Conservation (phyloP, 805 yeast species). For the Lipomyces yamanashiensis region DNA sequence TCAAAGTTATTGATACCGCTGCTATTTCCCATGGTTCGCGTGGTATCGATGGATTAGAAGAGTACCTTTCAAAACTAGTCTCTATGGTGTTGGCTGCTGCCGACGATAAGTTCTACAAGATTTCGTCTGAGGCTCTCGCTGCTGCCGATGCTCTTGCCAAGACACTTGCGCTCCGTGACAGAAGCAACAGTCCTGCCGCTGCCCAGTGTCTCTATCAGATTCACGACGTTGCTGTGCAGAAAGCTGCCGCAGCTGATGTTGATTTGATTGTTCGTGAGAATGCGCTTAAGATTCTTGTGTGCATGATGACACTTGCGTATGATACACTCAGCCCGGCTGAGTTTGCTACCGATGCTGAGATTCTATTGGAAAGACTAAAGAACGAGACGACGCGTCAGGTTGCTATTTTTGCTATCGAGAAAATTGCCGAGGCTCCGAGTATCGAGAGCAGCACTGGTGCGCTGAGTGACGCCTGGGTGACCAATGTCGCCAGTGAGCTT, state of each 20-base stretch:
- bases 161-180: constrained; percentile 9
- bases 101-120: constrained; percentile 46
- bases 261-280: constrained; percentile 48
- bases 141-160: constrained; percentile 42
- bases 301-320: constrained; percentile 34
- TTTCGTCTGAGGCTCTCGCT: constrained; percentile 45
- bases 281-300: constrained; percentile 46
- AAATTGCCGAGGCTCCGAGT: constrained; percentile 36
- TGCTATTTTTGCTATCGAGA: constrained; percentile 43
- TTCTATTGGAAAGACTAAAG: constrained; percentile 46
- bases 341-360: constrained; percentile 42
- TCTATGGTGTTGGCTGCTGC: constrained; percentile 45
- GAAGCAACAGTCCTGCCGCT: constrained; percentile 1
- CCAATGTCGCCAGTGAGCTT: constrained; percentile 31
- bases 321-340: constrained; percentile 40
- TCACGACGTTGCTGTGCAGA: constrained; percentile 44
- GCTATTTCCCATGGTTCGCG: constrained; percentile 14
- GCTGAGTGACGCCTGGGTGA: constrained; percentile 39
- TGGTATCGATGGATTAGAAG: constrained; percentile 18
- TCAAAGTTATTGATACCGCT: constrained; percentile 18
- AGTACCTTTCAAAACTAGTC: constrained; percentile 36
- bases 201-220: constrained; percentile 29
- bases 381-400: constrained; percentile 47
- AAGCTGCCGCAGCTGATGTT: constrained; percentile 45
- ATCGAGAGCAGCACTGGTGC: constrained; percentile 21